Conservation (phyloP, 140 eudicot species). For the Bidens hawaiensis region DNA sequence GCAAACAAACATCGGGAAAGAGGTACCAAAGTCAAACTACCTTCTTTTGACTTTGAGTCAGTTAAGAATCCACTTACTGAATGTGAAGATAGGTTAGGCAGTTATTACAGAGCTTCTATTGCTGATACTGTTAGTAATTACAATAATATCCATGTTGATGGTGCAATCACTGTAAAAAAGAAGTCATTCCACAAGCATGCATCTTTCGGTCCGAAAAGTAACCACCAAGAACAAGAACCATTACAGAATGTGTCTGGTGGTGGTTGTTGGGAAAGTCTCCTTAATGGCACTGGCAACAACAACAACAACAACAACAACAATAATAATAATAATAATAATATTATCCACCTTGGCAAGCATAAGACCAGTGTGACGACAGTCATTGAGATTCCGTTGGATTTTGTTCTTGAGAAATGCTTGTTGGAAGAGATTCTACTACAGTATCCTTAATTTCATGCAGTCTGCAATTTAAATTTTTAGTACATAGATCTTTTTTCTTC, state of each 20-base stretch:
- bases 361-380: slow-evolving; percentile 30
- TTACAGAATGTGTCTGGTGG: slow-evolving; percentile 51
- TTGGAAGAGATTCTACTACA: slow-evolving; percentile 81
- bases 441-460: slow-evolving; percentile 59
- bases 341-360: slow-evolving; percentile 19
- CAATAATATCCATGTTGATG: slow-evolving; percentile 11
- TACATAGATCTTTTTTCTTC: not conserved
- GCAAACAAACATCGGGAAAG: slow-evolving; percentile 39
- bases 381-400: slow-evolving; percentile 79
- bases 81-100: slow-evolving; percentile 31
- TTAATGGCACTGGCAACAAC: slow-evolving; percentile 43
- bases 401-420: slow-evolving; percentile 73
- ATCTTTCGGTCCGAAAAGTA: slow-evolving; percentile 16
- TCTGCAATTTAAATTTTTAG: not conserved
- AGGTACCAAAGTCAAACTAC: slow-evolving; percentile 19
- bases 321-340: slow-evolving; percentile 1
- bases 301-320: too few relatives aligned
- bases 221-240: slow-evolving; percentile 21
- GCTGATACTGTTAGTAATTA: slow-evolving; percentile 13
- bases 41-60: slow-evolving; percentile 65
- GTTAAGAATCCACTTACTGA: slow-evolving; percentile 52
- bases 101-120: slow-evolving; percentile 14
- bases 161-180: slow-evolving; percentile 21
- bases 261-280: slow-evolving; percentile 78
- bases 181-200: slow-evolving; percentile 10